phyloP scores from a whole-genome alignment of 345 rosid genomes.

The Populus ilicifolia region DNA sequence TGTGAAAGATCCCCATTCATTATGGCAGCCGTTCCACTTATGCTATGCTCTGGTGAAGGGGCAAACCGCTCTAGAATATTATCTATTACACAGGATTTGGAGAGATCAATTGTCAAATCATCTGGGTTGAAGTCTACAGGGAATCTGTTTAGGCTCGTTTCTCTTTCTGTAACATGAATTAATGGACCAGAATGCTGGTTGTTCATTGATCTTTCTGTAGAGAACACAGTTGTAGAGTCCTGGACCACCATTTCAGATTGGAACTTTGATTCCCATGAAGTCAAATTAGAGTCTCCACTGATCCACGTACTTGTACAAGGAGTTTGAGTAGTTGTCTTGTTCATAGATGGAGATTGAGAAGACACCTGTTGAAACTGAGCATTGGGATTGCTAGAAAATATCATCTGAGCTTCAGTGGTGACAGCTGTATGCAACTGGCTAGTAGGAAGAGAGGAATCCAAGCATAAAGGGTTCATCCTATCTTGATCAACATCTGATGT shows the following conservation, averaged over 20 bases:
- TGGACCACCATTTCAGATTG: conserved; percentile 16
- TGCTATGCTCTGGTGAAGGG: conserved; percentile 37
- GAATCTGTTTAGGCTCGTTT: conserved; percentile 24
- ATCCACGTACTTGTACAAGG: conserved; percentile 41
- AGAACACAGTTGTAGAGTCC: neutral
- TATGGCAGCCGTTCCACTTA: conserved; percentile 16
- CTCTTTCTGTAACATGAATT: conserved; percentile 13
- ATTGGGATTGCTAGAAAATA: neutral
- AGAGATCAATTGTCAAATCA: conserved; percentile 39
- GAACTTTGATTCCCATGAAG: conserved; percentile 33
- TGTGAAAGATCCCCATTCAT: conserved; percentile 22
- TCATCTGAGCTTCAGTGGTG: conserved; percentile 12
- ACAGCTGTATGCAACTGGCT: neutral
- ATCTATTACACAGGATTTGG: conserved; percentile 41
- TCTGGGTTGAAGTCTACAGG: conserved; percentile 34
- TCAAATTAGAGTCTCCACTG: conserved; percentile 41
- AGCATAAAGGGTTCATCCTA: conserved; percentile 9
- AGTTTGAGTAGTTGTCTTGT: conserved; percentile 16
- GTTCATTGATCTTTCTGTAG: conserved; percentile 13
- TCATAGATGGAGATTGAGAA: conserved; percentile 13
- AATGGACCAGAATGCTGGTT: conserved; percentile 12
- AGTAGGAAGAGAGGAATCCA: conserved; percentile 8
- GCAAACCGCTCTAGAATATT: conserved; percentile 51
- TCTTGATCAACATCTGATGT: conserved; percentile 18
- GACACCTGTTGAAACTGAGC: conserved; percentile 11